Evolutionary conservation across 495 filamentous ascomycete genomes (phyloP), one percentile per base, ranked within the genome.

Genomic region (Schizothecium vesticola): DNA sequence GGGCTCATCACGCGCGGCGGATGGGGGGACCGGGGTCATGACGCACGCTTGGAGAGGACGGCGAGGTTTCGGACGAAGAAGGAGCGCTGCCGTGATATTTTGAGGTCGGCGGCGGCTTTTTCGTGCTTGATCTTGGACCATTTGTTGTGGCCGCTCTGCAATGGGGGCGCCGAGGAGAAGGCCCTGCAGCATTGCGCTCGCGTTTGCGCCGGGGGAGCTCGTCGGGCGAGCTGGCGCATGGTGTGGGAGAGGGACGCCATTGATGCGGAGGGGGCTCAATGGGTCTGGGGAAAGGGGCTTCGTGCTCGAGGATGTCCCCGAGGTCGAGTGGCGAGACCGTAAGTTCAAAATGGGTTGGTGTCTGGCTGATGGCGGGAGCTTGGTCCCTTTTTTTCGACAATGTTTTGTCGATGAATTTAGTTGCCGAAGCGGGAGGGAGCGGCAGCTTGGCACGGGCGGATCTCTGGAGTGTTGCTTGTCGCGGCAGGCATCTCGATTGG

Each of bases 41-140:
- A 78, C 80, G 71, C 70, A 86, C 85, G 71, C 75, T 81, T 86
- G 28, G 84, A 85, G 59, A 71, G 78, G 61, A 85, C 75, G 60
- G 84, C 74, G 67, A 92, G 83, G 66, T 83, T 79, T 59, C 86
- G 78, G 51, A 83, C 64, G 70, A 86, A 80, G 28, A 70, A 56
- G 23, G 72, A 77, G 10, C 87, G 80, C 65, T 80, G 71, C 19
- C 77, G 71, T 65, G 77, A 86, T 73, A 86, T 90, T 70, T 82
- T 82, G 13, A 76, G 76, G 79, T 97, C 94, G 69, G 87, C 87
- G 71, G 87, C 90, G 55, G 86, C 91, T 78, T 99, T 99, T 80
- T 94, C 92, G 76, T 99, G 96, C 71, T 88, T 91, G 79, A 97
- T 97, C 70, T 94, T 95, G 43, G 92, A 91, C 95, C 95, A 99